phyloP scores from a whole-genome alignment of 106 monocot species.

The Iris macrosiphon region DNA sequence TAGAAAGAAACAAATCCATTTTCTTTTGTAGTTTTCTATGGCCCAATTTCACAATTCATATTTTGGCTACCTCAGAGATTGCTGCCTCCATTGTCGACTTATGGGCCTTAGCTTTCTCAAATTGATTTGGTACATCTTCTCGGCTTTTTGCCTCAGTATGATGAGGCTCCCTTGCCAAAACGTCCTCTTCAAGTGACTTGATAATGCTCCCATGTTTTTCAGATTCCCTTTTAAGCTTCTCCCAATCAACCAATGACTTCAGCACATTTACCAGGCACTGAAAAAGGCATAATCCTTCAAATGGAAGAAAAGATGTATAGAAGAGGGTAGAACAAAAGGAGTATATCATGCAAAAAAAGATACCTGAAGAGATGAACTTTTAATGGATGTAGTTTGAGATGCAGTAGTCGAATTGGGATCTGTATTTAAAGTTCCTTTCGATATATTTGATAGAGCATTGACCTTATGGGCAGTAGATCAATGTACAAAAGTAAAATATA shows the following conservation, averaged over 20 bases:
- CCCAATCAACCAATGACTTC: slow-evolving; percentile 90
- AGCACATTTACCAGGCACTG: slow-evolving; percentile 92
- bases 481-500: not conserved
- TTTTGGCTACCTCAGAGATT: slow-evolving; percentile 56
- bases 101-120: slow-evolving; percentile 97
- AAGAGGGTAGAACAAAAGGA: not conserved
- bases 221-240: slow-evolving; percentile 53
- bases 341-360: slow-evolving; percentile 31
- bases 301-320: not conserved
- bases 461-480: slow-evolving; percentile 29
- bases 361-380: slow-evolving; percentile 95
- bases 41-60: slow-evolving; percentile 1
- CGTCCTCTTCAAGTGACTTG: slow-evolving; percentile 52
- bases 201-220: slow-evolving; percentile 28
- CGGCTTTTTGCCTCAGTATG: slow-evolving; percentile 29
- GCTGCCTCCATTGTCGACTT: slow-evolving; percentile 92
- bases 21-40: too few relatives aligned
- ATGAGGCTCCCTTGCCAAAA: slow-evolving; percentile 21
- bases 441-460: slow-evolving; percentile 77
- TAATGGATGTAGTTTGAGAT: slow-evolving; percentile 49
- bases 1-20: too few relatives aligned
- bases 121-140: slow-evolving; percentile 68
- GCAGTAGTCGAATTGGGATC: slow-evolving; percentile 63
- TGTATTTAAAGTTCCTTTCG: slow-evolving; percentile 58
- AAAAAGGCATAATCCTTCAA: slow-evolving; percentile 5